These are phyloP conservation scores for Atractiella rhizophila DNA, from an alignment of 768 basidiomycete genomes.

Conservation along the genomic window DNA sequence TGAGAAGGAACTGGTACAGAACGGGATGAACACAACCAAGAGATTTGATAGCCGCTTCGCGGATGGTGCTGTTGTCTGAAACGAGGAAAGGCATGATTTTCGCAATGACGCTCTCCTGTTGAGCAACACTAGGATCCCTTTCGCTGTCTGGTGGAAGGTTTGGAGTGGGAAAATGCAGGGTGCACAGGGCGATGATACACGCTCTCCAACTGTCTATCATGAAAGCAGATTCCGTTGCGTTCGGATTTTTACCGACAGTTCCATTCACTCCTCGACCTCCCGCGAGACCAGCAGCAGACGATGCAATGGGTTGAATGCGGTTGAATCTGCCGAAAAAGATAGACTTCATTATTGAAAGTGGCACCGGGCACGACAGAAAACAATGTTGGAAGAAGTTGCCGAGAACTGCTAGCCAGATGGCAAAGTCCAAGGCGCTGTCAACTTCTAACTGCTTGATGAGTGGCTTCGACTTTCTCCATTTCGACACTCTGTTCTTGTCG, in stretches of 20 bases:
- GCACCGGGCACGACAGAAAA: conserved; percentile 4
- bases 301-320: neutral
- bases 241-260: conserved; percentile 27
- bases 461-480: neutral
- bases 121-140: too few species aligned
- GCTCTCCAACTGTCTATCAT: conserved; percentile 21
- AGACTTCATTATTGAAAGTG: neutral
- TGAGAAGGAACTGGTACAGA: conserved; percentile 54
- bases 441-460: neutral
- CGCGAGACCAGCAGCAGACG: neutral
- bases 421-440: conserved; percentile 2
- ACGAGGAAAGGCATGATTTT: conserved; percentile 65
- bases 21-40: conserved; percentile 61
- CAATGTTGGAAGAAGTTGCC: conserved; percentile 25
- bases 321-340: neutral
- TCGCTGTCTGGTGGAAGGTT: conserved; percentile 31
- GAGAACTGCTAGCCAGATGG: conserved; percentile 5
- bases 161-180: conserved; percentile 47
- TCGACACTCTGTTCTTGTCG: neutral
- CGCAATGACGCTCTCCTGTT: conserved; percentile 41
- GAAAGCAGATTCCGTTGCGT: conserved; percentile 14
- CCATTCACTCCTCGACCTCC: conserved; percentile 36
- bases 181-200: conserved; percentile 46
- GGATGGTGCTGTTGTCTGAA: conserved; percentile 55
- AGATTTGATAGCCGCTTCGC: conserved; percentile 62